These are phyloP conservation scores for Friedmanniomyces simplex DNA, from an alignment of 495 filamentous ascomycete species.

Conservation along the genomic window DNA sequence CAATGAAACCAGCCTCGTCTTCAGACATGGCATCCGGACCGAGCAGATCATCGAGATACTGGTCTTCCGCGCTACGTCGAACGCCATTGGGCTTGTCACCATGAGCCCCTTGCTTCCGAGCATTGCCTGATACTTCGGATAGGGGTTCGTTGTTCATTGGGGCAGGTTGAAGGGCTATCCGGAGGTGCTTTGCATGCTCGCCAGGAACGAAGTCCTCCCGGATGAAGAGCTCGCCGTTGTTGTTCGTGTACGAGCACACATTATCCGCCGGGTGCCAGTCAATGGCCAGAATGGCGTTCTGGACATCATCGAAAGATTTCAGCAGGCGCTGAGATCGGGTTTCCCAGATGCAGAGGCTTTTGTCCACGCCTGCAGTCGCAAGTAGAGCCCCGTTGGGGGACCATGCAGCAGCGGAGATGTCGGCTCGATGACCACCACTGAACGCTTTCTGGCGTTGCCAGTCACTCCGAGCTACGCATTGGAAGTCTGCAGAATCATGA, in stretches of 20 bases:
- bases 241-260: constrained; percentile 78
- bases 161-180: constrained; percentile 55
- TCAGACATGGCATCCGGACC: constrained; percentile 33
- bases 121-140: constrained; percentile 58
- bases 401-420: constrained; percentile 83
- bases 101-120: constrained; percentile 41
- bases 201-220: constrained; percentile 65
- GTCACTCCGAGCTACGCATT: constrained; percentile 72
- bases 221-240: constrained; percentile 84
- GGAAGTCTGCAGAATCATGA: constrained; percentile 60
- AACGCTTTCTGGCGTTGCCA: constrained; percentile 79
- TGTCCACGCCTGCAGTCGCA: constrained; percentile 71
- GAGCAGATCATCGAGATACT: constrained; percentile 54
- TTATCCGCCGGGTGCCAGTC: constrained; percentile 88
- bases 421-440: constrained; percentile 64
- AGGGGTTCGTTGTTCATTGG: constrained; percentile 79
- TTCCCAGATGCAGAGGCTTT: constrained; percentile 79
- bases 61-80: constrained; percentile 25
- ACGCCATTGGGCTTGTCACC: constrained; percentile 35
- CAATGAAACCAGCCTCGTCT: constrained; percentile 66
- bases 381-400: constrained; percentile 88
- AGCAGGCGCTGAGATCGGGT: constrained; percentile 72
- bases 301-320: constrained; percentile 36
- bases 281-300: constrained; percentile 66
- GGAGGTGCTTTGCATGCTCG: constrained; percentile 51